phyloP scores from a whole-genome alignment of 805 yeast species.

The Komagataella ulmi region DNA sequence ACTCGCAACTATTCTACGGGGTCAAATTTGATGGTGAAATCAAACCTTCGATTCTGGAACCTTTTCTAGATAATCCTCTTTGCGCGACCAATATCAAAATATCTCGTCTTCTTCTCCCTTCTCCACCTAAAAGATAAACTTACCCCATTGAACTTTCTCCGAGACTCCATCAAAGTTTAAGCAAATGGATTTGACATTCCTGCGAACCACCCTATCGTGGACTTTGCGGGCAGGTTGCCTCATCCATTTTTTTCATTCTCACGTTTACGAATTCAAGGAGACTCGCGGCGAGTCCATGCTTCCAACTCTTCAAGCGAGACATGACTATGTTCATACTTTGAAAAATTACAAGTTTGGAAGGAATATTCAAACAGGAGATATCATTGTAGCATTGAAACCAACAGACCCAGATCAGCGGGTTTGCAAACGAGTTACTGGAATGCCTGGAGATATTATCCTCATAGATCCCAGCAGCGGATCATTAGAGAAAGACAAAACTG shows the following conservation, averaged over 20 bases:
- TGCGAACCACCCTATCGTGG: constrained; percentile 25
- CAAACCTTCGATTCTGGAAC: not conserved
- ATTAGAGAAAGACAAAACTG: constrained; percentile 16
- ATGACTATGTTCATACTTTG: constrained; percentile 71
- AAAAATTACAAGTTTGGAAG: constrained; percentile 55
- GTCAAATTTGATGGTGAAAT: not conserved
- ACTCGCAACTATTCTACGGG: not conserved
- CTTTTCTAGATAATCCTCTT: not conserved
- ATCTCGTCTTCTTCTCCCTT: not conserved
- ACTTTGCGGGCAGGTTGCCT: constrained; percentile 48
- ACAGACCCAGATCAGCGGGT: constrained; percentile 77
- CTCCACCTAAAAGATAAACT: not conserved
- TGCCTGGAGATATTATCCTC: constrained; percentile 84
- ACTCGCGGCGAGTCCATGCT: constrained; percentile 94
- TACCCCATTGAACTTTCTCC: not conserved
- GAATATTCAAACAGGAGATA: constrained; percentile 66
- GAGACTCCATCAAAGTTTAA: not conserved
- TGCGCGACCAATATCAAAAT: not conserved
- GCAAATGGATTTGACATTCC: not conserved
- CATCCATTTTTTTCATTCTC: constrained; percentile 52
- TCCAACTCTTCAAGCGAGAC: constrained; percentile 65
- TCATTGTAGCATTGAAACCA: constrained; percentile 81
- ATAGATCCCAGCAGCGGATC: constrained; percentile 66
- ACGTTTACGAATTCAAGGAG: constrained; percentile 62
- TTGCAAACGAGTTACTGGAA: constrained; percentile 87